These are phyloP conservation scores for Boletus sp. DNA, from an alignment of 768 basidiomycete species.

Conservation along the genomic window DNA sequence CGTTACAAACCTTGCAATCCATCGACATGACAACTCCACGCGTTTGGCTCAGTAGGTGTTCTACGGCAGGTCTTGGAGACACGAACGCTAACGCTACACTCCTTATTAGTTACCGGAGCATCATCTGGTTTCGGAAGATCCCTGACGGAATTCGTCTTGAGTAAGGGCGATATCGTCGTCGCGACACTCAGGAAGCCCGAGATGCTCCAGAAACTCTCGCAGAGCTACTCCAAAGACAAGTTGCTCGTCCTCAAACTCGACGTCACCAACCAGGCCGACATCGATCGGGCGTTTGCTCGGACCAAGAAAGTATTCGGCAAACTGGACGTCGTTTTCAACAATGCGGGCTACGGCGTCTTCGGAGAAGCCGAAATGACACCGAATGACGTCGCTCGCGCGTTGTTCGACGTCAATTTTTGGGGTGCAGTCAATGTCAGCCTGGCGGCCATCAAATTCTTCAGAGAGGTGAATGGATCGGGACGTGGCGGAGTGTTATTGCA, in stretches of 20 bases:
- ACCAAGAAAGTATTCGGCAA: conserved; percentile 9
- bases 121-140: conserved; percentile 39
- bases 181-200: conserved; percentile 43
- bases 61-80: not conserved
- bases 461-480: conserved; percentile 34
- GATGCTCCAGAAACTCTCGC: conserved; percentile 6
- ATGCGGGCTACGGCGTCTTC: conserved; percentile 12
- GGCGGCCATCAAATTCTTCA: conserved; percentile 31
- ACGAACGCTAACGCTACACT: not conserved
- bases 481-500: conserved; percentile 20
- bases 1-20: not conserved
- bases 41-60: conserved; percentile 10
- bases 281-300: conserved; percentile 11
- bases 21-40: conserved; percentile 1
- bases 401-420: conserved; percentile 33
- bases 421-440: conserved; percentile 27
- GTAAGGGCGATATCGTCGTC: conserved; percentile 37
- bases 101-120: conserved; percentile 38
- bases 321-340: conserved; percentile 24
- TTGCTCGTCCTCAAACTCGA: conserved; percentile 18
- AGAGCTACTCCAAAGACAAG: conserved; percentile 3
- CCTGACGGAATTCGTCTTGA: conserved; percentile 32
- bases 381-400: conserved; percentile 13
- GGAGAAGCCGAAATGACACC: conserved; percentile 26
- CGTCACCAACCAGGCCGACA: conserved; percentile 8